Evolutionary conservation across 306 rosid genomes (phyloP), one percentile per base, ranked within the genome.

Genomic region (Cucurbita ficifolia): DNA sequence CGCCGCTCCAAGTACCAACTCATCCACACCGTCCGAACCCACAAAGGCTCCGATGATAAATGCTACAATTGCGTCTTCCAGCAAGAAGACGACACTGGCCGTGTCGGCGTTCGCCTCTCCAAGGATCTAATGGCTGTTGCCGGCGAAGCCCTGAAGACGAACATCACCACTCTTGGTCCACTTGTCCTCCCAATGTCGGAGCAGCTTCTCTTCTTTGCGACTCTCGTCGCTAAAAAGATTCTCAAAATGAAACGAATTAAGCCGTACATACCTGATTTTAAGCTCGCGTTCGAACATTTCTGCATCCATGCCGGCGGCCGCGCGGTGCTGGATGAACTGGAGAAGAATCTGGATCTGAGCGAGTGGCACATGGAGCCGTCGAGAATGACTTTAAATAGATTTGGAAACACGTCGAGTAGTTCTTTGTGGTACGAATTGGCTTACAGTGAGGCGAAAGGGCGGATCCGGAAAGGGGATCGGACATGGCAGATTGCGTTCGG

Each of bases 401-500:
- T 88, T 48, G 98, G 98, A 0, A 92, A 92, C 79, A 92, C 96
- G 24, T 92, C 98, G 1, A 92, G 98, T 51, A 92, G 98, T 13
- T 90, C 98, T 0, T 36, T 92, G 81, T 92, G 98, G 98, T 92
- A 92, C 35, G 97, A 92, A 17, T 56, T 92, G 82, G 96, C 97
- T 2, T 92, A 92, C 74, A 21, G 87, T 0, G 98, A 92, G 51
- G 88, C 96, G 4, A 92, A 92, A 33, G 96, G 96, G 24, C 81
- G 98, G 81, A 87, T 92, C 16, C 78, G 73, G 29, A 89, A 83
- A 70, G 96, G 97, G 21, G 88, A 89, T 11, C 64, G 90, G 77
- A 88, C 88, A 1, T 92, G 98, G 98, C 98, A 92, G 85, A 92
- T 92, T 58, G 98, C 96, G 0, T 92, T 92, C 53, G 98, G 98